Conservation (phyloP, 2,329 filamentous ascomycete species). For the Amauroascus verrucosus region DNA sequence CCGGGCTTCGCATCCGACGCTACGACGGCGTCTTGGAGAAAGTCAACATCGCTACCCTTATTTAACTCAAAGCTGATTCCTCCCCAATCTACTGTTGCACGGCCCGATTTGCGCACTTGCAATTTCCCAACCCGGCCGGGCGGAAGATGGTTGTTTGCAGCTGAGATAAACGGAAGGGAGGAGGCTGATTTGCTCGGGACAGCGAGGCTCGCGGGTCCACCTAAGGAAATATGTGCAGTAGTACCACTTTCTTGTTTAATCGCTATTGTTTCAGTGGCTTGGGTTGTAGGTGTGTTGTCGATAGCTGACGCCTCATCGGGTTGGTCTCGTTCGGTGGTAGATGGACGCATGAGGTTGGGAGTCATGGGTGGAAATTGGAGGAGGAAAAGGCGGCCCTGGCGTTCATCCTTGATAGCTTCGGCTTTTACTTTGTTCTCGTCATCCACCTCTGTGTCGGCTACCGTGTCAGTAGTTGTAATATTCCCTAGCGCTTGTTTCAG, state of each 20-base stretch:
- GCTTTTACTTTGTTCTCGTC: constrained; percentile 20
- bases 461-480: constrained; percentile 8
- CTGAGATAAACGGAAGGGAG: constrained; percentile 30
- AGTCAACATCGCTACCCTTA: constrained; percentile 47
- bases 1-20: constrained; percentile 22
- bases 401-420: constrained; percentile 30
- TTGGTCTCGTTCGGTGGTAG: constrained; percentile 20
- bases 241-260: constrained; percentile 15
- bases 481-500: constrained; percentile 30
- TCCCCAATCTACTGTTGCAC: constrained; percentile 53
- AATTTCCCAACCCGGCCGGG: constrained; percentile 51
- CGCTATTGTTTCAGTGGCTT: neutral
- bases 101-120: constrained; percentile 51
- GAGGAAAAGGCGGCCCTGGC: constrained; percentile 49
- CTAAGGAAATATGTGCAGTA: constrained; percentile 2
- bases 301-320: constrained; percentile 12
- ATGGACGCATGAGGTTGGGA: constrained; percentile 43
- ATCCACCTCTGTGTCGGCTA: constrained; percentile 16
- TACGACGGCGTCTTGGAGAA: constrained; percentile 51
- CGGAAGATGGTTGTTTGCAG: constrained; percentile 35
- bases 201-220: constrained; percentile 1
- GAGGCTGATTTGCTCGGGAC: constrained; percentile 13
- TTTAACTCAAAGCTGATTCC: constrained; percentile 49
- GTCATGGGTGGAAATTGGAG: constrained; percentile 56
- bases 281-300: constrained; percentile 3